Conservation (phyloP, 371 early-diverging fungal genomes). For the Catenaria anguillulae region DNA sequence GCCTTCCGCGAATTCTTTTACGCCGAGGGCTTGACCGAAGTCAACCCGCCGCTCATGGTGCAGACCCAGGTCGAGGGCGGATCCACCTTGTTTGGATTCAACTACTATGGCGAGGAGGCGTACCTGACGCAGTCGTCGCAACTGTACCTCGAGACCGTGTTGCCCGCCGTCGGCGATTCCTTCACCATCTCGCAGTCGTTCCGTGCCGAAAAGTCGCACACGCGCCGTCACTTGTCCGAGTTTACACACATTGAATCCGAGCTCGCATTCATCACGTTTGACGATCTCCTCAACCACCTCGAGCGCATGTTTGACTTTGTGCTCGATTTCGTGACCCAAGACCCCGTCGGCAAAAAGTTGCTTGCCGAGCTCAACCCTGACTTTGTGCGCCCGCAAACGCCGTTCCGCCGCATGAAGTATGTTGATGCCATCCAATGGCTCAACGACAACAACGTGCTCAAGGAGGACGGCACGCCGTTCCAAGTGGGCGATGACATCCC, state of each 20-base stretch:
- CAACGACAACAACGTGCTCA: conserved; percentile 72
- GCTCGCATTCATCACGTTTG: conserved; percentile 86
- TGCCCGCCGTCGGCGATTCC: conserved; percentile 91
- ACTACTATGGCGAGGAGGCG: conserved; percentile 97
- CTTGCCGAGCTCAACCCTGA: conserved; percentile 83
- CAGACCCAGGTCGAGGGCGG: conserved; percentile 99
- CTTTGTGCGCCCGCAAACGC: conserved; percentile 67
- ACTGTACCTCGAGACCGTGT: conserved; percentile 96
- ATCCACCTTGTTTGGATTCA: conserved; percentile 86
- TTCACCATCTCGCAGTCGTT: conserved; percentile 97
- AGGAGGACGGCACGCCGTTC: conserved; percentile 76
- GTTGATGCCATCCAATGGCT: conserved; percentile 94
- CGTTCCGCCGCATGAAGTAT: conserved; percentile 96
- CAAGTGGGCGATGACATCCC: conserved; percentile 99
- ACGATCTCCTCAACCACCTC: conserved; percentile 74
- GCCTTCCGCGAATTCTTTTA: conserved; percentile 94
- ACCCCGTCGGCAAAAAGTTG: conserved; percentile 57
- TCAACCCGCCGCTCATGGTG: conserved; percentile 99
- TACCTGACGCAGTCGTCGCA: conserved; percentile 99
- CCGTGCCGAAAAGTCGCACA: conserved; percentile 99
- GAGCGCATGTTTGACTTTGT: conserved; percentile 82
- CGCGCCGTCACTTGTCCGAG: conserved; percentile 98
- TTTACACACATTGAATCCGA: conserved; percentile 98
- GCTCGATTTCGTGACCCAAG: conserved; percentile 62
- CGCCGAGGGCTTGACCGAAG: conserved; percentile 66